phyloP scores from a whole-genome alignment of 1,284 basidiomycete species.

The Ceratobasidium sp. region DNA sequence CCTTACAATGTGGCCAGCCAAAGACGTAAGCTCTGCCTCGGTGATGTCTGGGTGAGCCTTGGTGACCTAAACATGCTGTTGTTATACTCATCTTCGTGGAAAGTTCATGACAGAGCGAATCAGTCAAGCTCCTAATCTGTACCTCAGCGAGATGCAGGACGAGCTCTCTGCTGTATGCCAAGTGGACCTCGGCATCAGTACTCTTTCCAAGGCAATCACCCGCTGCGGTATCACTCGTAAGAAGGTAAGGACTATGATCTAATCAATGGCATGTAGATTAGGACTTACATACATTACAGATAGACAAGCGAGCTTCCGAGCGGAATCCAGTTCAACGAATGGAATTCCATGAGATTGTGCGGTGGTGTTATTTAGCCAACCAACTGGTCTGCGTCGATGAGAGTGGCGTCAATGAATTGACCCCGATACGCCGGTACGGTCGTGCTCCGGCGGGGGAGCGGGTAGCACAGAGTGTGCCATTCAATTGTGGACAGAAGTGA shows the following conservation, averaged over 20 bases:
- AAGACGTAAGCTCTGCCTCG: neutral
- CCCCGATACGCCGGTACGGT: conserved; percentile 40
- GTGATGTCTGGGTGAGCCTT: conserved; percentile 8
- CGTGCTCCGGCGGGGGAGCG: conserved; percentile 44
- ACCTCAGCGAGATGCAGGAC: conserved; percentile 44
- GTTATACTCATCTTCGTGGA: neutral
- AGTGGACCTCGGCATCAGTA: conserved; percentile 14
- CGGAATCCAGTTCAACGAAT: conserved; percentile 12
- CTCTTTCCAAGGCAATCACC: conserved; percentile 33
- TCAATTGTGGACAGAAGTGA: conserved; percentile 47
- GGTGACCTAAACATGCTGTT: too few relatives aligned
- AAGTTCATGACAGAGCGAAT: conserved; percentile 40
- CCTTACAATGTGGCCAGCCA: neutral
- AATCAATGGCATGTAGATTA: neutral
- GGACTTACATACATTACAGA: conserved; percentile 12
- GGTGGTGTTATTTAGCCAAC: conserved; percentile 28
- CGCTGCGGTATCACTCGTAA: conserved; percentile 28
- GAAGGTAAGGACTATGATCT: conserved; percentile 13
- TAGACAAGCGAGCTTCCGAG: conserved; percentile 14
- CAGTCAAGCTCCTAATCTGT: conserved; percentile 30
- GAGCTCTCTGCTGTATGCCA: conserved; percentile 10
- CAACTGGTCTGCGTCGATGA: conserved; percentile 50
- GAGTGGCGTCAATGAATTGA: conserved; percentile 33
- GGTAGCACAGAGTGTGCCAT: conserved; percentile 28
- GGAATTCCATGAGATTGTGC: conserved; percentile 11